Percentiles rank a stretch among this genome's conserved stretches.
phyloP scores from a whole-genome alignment of 176 grass and related monocot species.

The Aechmea fasciata region DNA sequence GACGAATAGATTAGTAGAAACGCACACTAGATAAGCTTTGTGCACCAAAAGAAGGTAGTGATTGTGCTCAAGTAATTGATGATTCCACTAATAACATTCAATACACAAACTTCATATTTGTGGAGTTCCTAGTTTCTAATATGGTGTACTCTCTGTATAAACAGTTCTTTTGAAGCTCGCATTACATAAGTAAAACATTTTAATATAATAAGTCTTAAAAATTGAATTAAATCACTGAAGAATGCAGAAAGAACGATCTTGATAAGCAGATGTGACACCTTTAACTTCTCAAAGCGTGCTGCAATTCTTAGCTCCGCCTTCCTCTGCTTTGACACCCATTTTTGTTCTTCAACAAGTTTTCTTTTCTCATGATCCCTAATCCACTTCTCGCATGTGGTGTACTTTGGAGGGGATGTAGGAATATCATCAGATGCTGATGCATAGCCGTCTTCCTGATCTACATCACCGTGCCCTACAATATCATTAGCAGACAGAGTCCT shows the following conservation, averaged over 20 bases:
- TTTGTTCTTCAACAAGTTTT: slow-evolving; percentile 55
- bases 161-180: background rate
- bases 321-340: slow-evolving; percentile 42
- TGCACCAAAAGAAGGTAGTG: too few species aligned
- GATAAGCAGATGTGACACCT: slow-evolving; percentile 32
- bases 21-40: background rate
- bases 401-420: slow-evolving; percentile 57
- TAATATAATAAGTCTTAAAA: background rate
- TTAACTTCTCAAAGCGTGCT: slow-evolving; percentile 63
- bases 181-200: background rate
- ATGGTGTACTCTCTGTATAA: too few species aligned
- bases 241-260: background rate
- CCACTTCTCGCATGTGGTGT: slow-evolving; percentile 85
- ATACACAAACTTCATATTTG: too few species aligned
- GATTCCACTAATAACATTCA: too few species aligned
- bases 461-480: background rate
- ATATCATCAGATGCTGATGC: slow-evolving; percentile 49
- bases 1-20: slow-evolving; percentile 1
- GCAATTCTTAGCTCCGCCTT: slow-evolving; percentile 57
- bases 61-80: too few species aligned
- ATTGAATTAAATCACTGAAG: background rate
- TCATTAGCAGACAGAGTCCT: slow-evolving; percentile 1
- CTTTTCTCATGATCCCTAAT: slow-evolving; percentile 68
- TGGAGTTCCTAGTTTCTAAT: too few species aligned
- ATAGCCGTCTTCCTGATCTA: slow-evolving; percentile 55